Evolutionary conservation across 352 stramenopile genomes (phyloP).

Genomic region (Pythium sp.): DNA sequence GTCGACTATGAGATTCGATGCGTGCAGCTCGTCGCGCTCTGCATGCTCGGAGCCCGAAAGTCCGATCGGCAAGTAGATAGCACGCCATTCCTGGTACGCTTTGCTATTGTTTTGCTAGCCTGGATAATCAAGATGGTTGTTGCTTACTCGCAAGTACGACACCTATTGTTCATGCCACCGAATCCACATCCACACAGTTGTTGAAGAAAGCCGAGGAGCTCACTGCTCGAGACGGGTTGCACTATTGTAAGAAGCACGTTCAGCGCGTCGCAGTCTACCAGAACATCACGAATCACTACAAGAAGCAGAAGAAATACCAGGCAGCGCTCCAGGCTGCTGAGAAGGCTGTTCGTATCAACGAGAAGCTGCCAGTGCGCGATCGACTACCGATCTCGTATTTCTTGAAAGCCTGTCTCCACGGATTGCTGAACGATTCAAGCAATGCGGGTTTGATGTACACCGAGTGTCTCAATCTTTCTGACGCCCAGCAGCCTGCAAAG

Average conservation of each 20-base stretch:
- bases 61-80: slow-evolving; percentile 42
- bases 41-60: slow-evolving; percentile 55
- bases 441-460: slow-evolving; percentile 70
- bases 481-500: slow-evolving; percentile 27
- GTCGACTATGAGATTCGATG: slow-evolving; percentile 79
- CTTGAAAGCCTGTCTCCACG: slow-evolving; percentile 53
- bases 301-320: slow-evolving; percentile 74
- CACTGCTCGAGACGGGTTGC: slow-evolving; percentile 47
- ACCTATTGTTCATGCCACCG: not conserved
- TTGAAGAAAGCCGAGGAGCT: slow-evolving; percentile 69
- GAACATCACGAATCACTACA: slow-evolving; percentile 69
- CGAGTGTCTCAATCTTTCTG: slow-evolving; percentile 40
- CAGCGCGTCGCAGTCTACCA: slow-evolving; percentile 63
- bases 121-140: not conserved
- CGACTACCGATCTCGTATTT: slow-evolving; percentile 65
- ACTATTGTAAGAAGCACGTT: slow-evolving; percentile 64
- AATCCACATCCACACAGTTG: slow-evolving; percentile 29
- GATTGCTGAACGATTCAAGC: slow-evolving; percentile 47
- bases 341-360: slow-evolving; percentile 62
- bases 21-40: slow-evolving; percentile 70
- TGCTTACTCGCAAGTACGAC: not conserved
- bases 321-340: slow-evolving; percentile 52
- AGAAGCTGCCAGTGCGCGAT: slow-evolving; percentile 47
- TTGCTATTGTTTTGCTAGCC: not conserved
- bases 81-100: slow-evolving; percentile 59